These are phyloP conservation scores for Pneumocystis carinii DNA, from an alignment of 1,139 yeast species.

Conservation along the genomic window DNA sequence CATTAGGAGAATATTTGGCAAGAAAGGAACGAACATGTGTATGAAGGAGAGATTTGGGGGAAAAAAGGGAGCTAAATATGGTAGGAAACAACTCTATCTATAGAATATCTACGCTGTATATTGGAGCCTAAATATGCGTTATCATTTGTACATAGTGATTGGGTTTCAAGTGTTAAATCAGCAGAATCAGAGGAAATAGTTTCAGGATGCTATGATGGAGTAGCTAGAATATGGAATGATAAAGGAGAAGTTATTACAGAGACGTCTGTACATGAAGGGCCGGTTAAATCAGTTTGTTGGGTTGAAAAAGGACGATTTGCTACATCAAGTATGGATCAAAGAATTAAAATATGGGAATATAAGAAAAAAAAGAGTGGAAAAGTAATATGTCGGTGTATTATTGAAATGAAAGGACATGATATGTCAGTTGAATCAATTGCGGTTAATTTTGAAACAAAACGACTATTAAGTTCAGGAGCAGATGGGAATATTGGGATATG, in stretches of 20 bases:
- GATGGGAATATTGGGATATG: constrained; percentile 74
- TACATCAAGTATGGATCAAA: constrained; percentile 79
- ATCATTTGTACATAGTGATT: constrained; percentile 82
- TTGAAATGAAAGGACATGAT: neutral
- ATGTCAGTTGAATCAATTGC: constrained; percentile 22
- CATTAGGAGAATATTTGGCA: constrained; percentile 64
- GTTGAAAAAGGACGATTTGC: constrained; percentile 48
- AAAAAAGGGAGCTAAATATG: neutral
- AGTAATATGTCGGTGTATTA: constrained; percentile 15
- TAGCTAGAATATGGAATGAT: constrained; percentile 75
- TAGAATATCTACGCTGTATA: constrained; percentile 85
- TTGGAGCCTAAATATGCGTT: constrained; percentile 86
- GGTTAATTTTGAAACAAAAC: constrained; percentile 35
- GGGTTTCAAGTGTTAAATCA: constrained; percentile 72
- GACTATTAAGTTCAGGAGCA: constrained; percentile 71
- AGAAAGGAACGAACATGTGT: constrained; percentile 56
- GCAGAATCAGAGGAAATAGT: constrained; percentile 35
- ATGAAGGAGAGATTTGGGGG: neutral
- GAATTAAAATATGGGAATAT: constrained; percentile 75
- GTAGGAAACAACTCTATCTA: constrained; percentile 52
- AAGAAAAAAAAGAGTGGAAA: constrained; percentile 26
- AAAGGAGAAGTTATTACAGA: constrained; percentile 75
- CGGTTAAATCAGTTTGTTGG: constrained; percentile 72
- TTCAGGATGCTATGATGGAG: constrained; percentile 88
- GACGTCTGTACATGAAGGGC: constrained; percentile 73